Conservation (phyloP, 169 alveolate species). For the Miamiensis avidus region DNA sequence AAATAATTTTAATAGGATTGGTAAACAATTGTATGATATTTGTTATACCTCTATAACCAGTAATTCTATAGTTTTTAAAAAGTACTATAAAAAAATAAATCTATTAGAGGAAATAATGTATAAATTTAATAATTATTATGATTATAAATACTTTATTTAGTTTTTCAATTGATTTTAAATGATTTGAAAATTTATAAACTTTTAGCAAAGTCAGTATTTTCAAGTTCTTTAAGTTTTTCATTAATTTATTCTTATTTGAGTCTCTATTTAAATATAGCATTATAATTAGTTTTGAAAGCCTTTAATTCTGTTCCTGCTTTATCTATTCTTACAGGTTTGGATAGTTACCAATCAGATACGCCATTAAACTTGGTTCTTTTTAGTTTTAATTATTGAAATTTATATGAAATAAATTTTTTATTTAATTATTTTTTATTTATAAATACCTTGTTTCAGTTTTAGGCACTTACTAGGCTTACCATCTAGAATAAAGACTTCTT, state of each 20-base stretch:
- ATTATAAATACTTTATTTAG: no score
- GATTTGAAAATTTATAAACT: slow-evolving; percentile 31
- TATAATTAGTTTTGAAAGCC: slow-evolving; percentile 43
- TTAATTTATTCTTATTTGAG: slow-evolving; percentile 40
- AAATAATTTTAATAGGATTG: no score
- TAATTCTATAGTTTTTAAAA: no score
- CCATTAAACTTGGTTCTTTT: slow-evolving; percentile 23
- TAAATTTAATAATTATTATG: no score
- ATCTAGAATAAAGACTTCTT: slow-evolving; percentile 26
- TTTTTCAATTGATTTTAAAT: slow-evolving; percentile 43
- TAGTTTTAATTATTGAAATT: neutral
- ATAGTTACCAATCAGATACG: slow-evolving; percentile 38
- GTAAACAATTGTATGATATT: no score
- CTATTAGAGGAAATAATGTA: no score
- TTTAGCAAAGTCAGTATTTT: slow-evolving; percentile 44
- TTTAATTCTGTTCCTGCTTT: slow-evolving; percentile 45
- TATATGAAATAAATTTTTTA: neutral
- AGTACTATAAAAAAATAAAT: no score
- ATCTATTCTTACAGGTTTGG: slow-evolving; percentile 45
- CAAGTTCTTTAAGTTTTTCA: slow-evolving; percentile 37
- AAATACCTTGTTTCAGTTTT: slow-evolving; percentile 35
- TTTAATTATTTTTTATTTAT: no score
- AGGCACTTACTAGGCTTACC: slow-evolving; percentile 40
- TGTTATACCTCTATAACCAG: no score
- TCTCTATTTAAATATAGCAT: slow-evolving; percentile 47